A percentile compares a stretch with the other conserved stretches of the same genome.
Evolutionary conservation across 1,284 basidiomycete species (phyloP).

Genomic region (Phellopilus nigrolimitatus): DNA sequence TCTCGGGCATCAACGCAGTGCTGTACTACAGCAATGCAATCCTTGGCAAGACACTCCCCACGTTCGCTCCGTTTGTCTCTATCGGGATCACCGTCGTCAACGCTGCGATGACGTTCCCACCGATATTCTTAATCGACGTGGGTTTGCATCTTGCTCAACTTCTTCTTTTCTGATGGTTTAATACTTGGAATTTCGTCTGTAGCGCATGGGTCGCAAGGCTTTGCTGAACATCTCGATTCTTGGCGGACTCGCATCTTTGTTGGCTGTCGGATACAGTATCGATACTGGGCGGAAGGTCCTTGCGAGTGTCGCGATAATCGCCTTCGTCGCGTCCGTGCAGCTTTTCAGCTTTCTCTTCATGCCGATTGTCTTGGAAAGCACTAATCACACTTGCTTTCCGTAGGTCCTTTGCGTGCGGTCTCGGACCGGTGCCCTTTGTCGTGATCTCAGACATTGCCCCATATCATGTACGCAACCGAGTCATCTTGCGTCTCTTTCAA

Average conservation of each 20-base stretch:
- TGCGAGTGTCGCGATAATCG: slow-evolving; percentile 73
- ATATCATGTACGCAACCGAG: slow-evolving; percentile 60
- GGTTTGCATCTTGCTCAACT: slow-evolving; percentile 22
- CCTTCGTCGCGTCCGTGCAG: slow-evolving; percentile 74
- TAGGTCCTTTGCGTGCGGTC: slow-evolving; percentile 82
- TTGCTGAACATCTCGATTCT: slow-evolving; percentile 53
- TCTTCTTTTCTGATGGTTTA: neutral
- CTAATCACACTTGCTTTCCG: neutral
- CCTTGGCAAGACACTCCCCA: slow-evolving; percentile 71
- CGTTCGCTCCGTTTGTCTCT: slow-evolving; percentile 73
- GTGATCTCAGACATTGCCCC: slow-evolving; percentile 92
- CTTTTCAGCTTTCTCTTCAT: slow-evolving; percentile 16
- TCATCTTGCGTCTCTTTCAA: slow-evolving; percentile 9
- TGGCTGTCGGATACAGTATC: slow-evolving; percentile 70
- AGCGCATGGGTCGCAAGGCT: slow-evolving; percentile 63
- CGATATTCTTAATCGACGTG: slow-evolving; percentile 84
- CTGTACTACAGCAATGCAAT: slow-evolving; percentile 90
- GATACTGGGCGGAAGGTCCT: slow-evolving; percentile 55
- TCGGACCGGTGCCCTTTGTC: slow-evolving; percentile 92
- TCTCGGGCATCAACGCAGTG: slow-evolving; percentile 75
- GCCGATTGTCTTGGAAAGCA: neutral
- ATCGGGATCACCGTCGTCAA: slow-evolving; percentile 80
- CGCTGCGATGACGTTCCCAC: slow-evolving; percentile 72
- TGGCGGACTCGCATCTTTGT: slow-evolving; percentile 63
- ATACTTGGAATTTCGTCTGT: slow-evolving; percentile 7